Conservation (phyloP, 306 rosid species). For the Benincasa hispida region DNA sequence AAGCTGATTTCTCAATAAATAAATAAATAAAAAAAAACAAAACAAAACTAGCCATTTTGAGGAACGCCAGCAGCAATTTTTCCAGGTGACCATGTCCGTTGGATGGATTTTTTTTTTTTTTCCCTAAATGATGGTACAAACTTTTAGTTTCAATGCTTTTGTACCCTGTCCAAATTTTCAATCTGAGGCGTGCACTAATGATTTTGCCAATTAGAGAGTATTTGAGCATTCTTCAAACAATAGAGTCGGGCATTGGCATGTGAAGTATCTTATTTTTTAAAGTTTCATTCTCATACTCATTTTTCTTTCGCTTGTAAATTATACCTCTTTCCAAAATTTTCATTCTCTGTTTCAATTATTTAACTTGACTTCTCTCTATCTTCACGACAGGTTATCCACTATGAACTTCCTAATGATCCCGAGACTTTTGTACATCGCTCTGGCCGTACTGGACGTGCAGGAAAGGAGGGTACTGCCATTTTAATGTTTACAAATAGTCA, state of each 20-base stretch:
- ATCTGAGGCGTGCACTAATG: not conserved
- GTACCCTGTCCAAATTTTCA: not conserved
- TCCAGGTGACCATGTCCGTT: not conserved
- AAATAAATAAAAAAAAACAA: too few species aligned
- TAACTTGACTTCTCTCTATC: not conserved
- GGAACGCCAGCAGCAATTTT: not conserved
- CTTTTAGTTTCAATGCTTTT: not conserved
- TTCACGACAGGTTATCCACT: slow-evolving; percentile 70
- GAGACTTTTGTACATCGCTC: slow-evolving; percentile 99
- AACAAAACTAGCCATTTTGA: not conserved
- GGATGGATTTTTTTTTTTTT: not conserved
- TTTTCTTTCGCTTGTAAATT: not conserved
- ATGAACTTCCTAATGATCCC: slow-evolving; percentile 98
- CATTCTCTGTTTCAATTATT: slow-evolving; percentile 4
- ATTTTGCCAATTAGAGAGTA: not conserved
- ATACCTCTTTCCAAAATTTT: not conserved
- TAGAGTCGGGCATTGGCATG: not conserved
- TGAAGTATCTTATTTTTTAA: not conserved
- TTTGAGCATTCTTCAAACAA: not conserved
- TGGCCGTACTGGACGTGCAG: slow-evolving; percentile 99
- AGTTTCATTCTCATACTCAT: not conserved
- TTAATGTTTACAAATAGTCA: slow-evolving; percentile 82
- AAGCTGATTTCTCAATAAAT: not conserved
- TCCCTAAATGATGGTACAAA: not conserved
- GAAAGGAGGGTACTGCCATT: slow-evolving; percentile 78